Evolutionary conservation across 192 early-diverging fungal genomes (phyloP).

Genomic region (Linnemannia elongata): DNA sequence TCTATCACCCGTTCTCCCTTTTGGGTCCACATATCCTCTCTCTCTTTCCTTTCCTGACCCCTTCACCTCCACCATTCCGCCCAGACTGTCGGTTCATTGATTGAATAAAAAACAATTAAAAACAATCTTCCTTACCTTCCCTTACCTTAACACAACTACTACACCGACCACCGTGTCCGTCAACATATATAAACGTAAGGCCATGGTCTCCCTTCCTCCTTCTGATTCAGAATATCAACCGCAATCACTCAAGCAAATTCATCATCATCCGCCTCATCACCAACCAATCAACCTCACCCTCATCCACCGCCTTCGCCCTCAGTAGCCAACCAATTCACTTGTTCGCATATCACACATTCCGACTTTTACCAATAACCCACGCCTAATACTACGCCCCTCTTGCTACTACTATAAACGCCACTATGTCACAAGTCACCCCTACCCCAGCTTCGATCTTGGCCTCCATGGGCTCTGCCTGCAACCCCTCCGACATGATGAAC

Average conservation of each 20-base stretch:
- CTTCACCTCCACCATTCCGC: slow-evolving; percentile 12
- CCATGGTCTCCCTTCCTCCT: neutral
- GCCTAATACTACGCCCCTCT: neutral
- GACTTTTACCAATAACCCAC: neutral
- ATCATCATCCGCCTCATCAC: neutral
- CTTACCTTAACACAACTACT: slow-evolving; percentile 11
- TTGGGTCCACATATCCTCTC: neutral
- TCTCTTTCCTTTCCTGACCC: neutral
- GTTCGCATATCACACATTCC: neutral
- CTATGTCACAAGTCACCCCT: slow-evolving; percentile 47
- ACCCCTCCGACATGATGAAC: slow-evolving; percentile 29
- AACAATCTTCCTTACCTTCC: neutral
- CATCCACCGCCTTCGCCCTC: no score
- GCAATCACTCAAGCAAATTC: neutral
- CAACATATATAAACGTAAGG: slow-evolving; percentile 34
- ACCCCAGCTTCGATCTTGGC: slow-evolving; percentile 55
- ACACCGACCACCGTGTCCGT: slow-evolving; percentile 14
- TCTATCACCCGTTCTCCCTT: neutral
- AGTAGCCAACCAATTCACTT: neutral
- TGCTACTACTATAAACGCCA: neutral
- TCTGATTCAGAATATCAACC: slow-evolving; percentile 7
- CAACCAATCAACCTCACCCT: neutral
- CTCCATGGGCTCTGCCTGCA: slow-evolving; percentile 26
- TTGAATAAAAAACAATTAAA: neutral
- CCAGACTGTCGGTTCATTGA: slow-evolving; percentile 27